Evolutionary conservation across 345 rosid genomes (phyloP).

Genomic region (Lepidium didymum): DNA sequence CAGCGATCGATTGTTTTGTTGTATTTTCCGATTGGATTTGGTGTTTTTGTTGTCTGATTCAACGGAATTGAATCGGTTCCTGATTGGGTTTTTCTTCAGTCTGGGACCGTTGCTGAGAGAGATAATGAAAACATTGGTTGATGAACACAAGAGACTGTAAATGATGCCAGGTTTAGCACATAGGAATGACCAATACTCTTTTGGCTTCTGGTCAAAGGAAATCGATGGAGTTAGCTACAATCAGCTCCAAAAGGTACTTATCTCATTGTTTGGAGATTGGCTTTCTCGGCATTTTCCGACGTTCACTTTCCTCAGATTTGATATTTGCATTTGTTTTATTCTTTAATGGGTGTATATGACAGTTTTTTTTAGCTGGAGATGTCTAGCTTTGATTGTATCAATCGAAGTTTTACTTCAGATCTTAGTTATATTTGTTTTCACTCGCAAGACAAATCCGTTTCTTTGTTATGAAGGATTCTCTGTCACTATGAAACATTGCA

Average conservation of each 20-base stretch:
- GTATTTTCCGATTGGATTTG: not conserved
- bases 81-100: slow-evolving; percentile 12
- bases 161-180: slow-evolving; percentile 87
- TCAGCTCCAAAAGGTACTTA: slow-evolving; percentile 74
- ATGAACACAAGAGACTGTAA: slow-evolving; percentile 28
- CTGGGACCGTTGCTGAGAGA: not conserved
- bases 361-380: not conserved
- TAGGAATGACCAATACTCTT: slow-evolving; percentile 59
- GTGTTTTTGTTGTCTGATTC: slow-evolving; percentile 4
- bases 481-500: not conserved
- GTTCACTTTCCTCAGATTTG: not conserved
- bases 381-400: slow-evolving; percentile 3
- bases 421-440: not conserved
- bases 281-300: not conserved
- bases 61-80: slow-evolving; percentile 15
- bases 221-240: slow-evolving; percentile 64
- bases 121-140: slow-evolving; percentile 24
- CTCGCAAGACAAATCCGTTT: not conserved
- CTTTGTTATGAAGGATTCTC: not conserved
- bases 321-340: not conserved
- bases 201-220: slow-evolving; percentile 79
- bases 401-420: not conserved
- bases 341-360: not conserved
- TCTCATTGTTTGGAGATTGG: not conserved
- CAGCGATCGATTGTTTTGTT: slow-evolving; percentile 10